Percentiles rank a stretch among this genome's conserved stretches.
phyloP scores from a whole-genome alignment of 2,329 filamentous ascomycete genomes.

The Epicoccum nigrum region DNA sequence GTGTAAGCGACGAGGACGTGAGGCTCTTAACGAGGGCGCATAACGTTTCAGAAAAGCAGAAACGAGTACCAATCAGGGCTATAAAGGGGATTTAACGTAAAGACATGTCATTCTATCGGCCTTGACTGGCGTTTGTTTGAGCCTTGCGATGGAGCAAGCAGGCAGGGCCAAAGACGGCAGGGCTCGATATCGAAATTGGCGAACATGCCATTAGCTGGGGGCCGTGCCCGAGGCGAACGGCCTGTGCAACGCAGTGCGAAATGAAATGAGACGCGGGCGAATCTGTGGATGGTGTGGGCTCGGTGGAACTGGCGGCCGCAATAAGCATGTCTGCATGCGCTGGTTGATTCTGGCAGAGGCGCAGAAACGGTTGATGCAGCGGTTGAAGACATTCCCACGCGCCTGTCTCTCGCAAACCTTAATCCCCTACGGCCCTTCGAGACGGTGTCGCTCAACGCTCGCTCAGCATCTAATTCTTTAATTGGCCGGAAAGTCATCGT shows the following conservation, averaged over 20 bases:
- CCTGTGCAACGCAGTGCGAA: slow-evolving; percentile 24
- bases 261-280: slow-evolving; percentile 25
- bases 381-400: slow-evolving; percentile 8
- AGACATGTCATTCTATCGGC: background rate
- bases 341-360: background rate
- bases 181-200: slow-evolving; percentile 15
- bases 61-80: slow-evolving; percentile 1
- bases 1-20: slow-evolving; percentile 10
- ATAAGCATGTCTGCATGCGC: slow-evolving; percentile 3
- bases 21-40: slow-evolving; percentile 13
- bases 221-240: slow-evolving; percentile 7
- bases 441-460: slow-evolving; percentile 24
- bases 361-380: slow-evolving; percentile 1
- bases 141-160: slow-evolving; percentile 5
- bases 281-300: slow-evolving; percentile 3
- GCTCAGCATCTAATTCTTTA: slow-evolving; percentile 13
- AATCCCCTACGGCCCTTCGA: slow-evolving; percentile 16
- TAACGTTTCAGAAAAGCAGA: slow-evolving; percentile 16
- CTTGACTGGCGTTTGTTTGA: slow-evolving; percentile 6
- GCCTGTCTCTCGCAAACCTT: slow-evolving; percentile 16
- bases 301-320: slow-evolving; percentile 1
- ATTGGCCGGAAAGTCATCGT: slow-evolving; percentile 24
- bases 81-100: background rate
- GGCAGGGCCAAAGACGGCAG: slow-evolving; percentile 14
- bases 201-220: slow-evolving; percentile 17